Conservation (phyloP, 2,329 filamentous ascomycete genomes). For the Nemania bipapillata region DNA sequence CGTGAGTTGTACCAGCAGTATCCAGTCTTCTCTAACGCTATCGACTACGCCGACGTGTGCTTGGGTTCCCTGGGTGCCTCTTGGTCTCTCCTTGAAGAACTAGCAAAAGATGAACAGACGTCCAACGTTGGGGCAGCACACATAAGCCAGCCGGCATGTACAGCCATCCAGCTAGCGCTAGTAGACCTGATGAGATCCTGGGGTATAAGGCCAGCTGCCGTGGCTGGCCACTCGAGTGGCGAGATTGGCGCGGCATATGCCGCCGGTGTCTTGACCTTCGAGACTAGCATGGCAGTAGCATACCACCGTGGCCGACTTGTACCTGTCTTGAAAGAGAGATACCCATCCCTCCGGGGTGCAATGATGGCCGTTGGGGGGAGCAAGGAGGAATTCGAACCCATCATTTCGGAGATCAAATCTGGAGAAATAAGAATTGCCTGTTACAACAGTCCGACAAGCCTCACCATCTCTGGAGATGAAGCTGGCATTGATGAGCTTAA, state of each 20-base stretch:
- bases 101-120: slow-evolving; percentile 52
- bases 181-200: slow-evolving; percentile 53
- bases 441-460: slow-evolving; percentile 63
- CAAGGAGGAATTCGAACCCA: slow-evolving; percentile 55
- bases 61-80: slow-evolving; percentile 49
- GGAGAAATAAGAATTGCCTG: slow-evolving; percentile 57
- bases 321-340: slow-evolving; percentile 55
- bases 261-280: slow-evolving; percentile 57
- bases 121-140: slow-evolving; percentile 54
- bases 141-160: slow-evolving; percentile 56
- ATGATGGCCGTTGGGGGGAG: slow-evolving; percentile 68
- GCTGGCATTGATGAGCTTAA: slow-evolving; percentile 58
- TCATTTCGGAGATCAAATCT: slow-evolving; percentile 52
- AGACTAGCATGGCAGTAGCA: slow-evolving; percentile 60
- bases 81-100: slow-evolving; percentile 55
- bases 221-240: slow-evolving; percentile 56
- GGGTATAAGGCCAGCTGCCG: slow-evolving; percentile 53
- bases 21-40: slow-evolving; percentile 51
- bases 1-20: slow-evolving; percentile 55
- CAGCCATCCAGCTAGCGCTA: slow-evolving; percentile 55
- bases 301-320: slow-evolving; percentile 62
- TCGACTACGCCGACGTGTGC: slow-evolving; percentile 53
- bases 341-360: slow-evolving; percentile 57
- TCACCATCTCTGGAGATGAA: slow-evolving; percentile 64
- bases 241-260: slow-evolving; percentile 62